Evolutionary conservation across 2,329 filamentous ascomycete genomes (phyloP).

Genomic region (Microdochium nivale): DNA sequence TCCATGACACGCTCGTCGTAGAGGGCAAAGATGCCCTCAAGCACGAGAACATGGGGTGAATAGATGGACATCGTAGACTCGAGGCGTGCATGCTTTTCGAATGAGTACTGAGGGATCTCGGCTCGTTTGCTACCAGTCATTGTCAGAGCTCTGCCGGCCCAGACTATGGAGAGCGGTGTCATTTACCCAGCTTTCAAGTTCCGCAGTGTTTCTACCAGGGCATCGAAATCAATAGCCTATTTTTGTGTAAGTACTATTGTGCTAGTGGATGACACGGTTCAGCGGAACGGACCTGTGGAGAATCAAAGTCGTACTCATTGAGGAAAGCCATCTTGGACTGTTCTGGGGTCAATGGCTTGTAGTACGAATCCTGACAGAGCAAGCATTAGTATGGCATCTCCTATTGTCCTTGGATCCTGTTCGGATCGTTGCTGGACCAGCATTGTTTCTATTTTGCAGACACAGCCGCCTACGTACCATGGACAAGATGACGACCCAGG

Average conservation of each 20-base stretch:
- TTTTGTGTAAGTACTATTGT: neutral
- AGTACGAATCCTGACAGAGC: constrained; percentile 76
- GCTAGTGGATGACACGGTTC: neutral
- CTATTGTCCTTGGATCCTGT: no score
- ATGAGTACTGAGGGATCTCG: constrained; percentile 92
- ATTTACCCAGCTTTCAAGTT: constrained; percentile 87
- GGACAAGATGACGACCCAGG: constrained; percentile 95
- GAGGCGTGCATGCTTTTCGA: constrained; percentile 78
- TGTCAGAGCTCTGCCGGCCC: neutral
- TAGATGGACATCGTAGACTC: constrained; percentile 81
- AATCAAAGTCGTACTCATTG: constrained; percentile 95
- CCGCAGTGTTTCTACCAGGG: constrained; percentile 66
- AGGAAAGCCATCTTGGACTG: constrained; percentile 72
- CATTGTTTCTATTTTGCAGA: no score
- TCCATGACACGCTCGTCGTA: constrained; percentile 82
- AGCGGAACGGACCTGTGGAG: constrained; percentile 53
- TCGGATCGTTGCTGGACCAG: no score
- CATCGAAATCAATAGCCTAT: constrained; percentile 85
- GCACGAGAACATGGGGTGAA: constrained; percentile 87
- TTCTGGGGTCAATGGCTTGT: constrained; percentile 77
- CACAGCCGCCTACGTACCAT: constrained; percentile 65
- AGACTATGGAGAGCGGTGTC: constrained; percentile 3
- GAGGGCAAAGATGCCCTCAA: constrained; percentile 93
- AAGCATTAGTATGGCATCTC: neutral
- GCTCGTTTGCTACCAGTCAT: constrained; percentile 58